Evolutionary conservation across 352 stramenopile species (phyloP), one percentile per base, ranked within the genome.

Genomic region (Pythium pyrilobum): DNA sequence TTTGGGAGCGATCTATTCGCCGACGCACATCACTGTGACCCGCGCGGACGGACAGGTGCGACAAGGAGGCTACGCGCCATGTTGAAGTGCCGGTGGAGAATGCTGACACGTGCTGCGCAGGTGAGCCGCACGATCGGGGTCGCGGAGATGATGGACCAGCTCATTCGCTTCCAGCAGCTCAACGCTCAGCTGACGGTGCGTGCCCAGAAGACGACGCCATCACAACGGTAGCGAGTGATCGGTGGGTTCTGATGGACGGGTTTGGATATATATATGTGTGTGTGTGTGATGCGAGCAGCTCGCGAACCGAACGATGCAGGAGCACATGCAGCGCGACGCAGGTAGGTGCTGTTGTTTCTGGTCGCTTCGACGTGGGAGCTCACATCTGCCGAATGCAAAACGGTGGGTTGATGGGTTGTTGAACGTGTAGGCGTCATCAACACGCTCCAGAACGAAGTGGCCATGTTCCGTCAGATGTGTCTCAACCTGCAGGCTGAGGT

Each of bases 401-500:
- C n/a, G n/a, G n/a, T n/a, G n/a, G n/a, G n/a, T n/a, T n/a, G n/a
- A n/a, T n/a, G n/a, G n/a, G n/a, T n/a, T n/a, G n/a, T n/a, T n/a
- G 23, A 21, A 28, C 13, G 28, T 49, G 33, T 51, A 84, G 78
- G 82, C 36, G 74, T 89, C 41, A 82, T 89, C 53, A 69, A 44
- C 15, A 58, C 72, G 2, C 70, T 92, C 28, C 76, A 87, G 64
- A 85, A 89, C 62, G 81, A 92, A 66, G 74, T 89, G 50, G 62
- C 76, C 25, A 87, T 92, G 75, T 89, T 89, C 52, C 78, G 77
- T 39, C 74, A 89, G 55, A 87, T 92, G 74, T 92, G 81, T 60
- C 60, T 89, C 41, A 89, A 79, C 52, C 69, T 89, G 33, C 81
- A 92, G 64, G 56, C 71, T 25, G 77, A 92, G 72, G 81, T 92